Percentiles rank a stretch among this genome's conserved stretches.
These are phyloP conservation scores for Talaromyces ruber DNA, from an alignment of 495 filamentous ascomycete species.

Conservation along the genomic window DNA sequence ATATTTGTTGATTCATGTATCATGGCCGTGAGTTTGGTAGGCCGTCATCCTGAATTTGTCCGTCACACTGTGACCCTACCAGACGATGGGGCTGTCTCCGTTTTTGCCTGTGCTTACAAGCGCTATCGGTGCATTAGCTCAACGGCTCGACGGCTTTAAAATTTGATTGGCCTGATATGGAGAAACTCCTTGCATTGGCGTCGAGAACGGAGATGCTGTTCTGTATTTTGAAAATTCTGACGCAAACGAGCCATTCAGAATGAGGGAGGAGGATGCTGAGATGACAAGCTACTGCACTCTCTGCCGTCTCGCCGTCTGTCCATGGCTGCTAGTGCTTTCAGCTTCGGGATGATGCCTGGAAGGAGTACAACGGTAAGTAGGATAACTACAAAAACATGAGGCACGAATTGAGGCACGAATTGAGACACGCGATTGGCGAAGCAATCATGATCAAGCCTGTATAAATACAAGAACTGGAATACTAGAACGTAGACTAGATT, in stretches of 20 bases:
- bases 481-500: neutral
- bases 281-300: neutral
- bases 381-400: neutral
- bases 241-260: neutral
- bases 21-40: neutral
- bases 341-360: neutral
- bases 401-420: too few species aligned
- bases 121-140: constrained; percentile 1
- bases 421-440: neutral
- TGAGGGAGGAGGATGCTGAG: neutral
- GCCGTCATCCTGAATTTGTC: neutral
- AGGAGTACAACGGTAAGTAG: neutral
- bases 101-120: neutral
- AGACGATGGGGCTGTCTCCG: neutral
- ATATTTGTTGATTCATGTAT: neutral
- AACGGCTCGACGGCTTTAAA: neutral
- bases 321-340: neutral
- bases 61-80: neutral
- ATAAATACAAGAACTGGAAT: neutral
- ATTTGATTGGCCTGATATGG: neutral
- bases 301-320: neutral
- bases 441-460: neutral
- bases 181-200: neutral
- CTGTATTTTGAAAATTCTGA: neutral
- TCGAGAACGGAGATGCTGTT: neutral